Percentiles rank a stretch among this genome's conserved stretches.
Conservation (phyloP, 768 basidiomycete genomes). For the Lactarius sanguifluus region DNA sequence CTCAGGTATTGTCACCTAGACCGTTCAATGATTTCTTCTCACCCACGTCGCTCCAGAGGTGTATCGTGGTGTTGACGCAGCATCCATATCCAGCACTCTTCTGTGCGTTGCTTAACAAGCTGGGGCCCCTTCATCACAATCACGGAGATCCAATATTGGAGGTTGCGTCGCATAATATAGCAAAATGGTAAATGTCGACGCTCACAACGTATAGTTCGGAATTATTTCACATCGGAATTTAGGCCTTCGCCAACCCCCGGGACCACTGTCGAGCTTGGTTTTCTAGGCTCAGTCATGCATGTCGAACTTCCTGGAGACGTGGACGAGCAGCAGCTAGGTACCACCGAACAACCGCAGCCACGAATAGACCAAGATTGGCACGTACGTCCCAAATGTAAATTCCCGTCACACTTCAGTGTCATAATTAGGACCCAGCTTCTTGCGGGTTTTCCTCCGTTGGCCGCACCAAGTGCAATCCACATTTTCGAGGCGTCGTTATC, state of each 20-base stretch:
- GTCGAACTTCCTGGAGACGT: constrained; percentile 66
- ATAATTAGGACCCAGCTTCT: constrained; percentile 50
- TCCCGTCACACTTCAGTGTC: not conserved
- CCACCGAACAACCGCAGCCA: constrained; percentile 38
- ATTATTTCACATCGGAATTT: constrained; percentile 40
- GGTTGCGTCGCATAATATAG: constrained; percentile 81
- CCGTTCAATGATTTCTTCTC: constrained; percentile 12
- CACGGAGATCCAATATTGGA: constrained; percentile 83
- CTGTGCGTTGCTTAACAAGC: constrained; percentile 57
- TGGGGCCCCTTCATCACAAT: constrained; percentile 72
- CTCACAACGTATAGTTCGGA: not conserved
- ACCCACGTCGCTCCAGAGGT: constrained; percentile 48
- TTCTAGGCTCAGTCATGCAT: constrained; percentile 74
- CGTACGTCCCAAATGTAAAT: constrained; percentile 12
- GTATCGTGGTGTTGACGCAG: constrained; percentile 78
- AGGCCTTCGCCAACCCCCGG: constrained; percentile 80
- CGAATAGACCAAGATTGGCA: constrained; percentile 28
- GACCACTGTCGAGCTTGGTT: constrained; percentile 70
- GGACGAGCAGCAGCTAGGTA: constrained; percentile 73
- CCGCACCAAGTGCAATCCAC: constrained; percentile 55
- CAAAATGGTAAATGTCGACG: constrained; percentile 63
- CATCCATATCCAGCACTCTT: constrained; percentile 83
- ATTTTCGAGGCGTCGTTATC: constrained; percentile 64
- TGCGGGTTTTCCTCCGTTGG: constrained; percentile 56
- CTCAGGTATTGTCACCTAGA: constrained; percentile 53